Evolutionary conservation across 257 asterid species (phyloP), one percentile per base, ranked within the genome.

Genomic region (Solanum sitiens): DNA sequence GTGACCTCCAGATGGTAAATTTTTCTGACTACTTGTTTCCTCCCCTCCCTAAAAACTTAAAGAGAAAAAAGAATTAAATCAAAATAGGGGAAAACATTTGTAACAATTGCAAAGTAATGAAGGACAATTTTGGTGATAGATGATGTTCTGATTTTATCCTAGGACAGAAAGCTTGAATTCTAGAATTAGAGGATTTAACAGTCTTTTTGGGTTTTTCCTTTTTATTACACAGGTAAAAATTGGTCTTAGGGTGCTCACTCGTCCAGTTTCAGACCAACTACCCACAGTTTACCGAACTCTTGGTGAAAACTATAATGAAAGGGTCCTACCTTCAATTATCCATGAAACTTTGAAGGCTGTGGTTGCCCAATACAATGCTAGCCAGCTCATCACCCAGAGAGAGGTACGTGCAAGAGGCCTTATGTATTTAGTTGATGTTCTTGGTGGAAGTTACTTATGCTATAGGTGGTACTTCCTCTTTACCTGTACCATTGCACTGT

Each of bases 341-440:
- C 97, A 96, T 42, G 99, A 96, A 90, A 96, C 99, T 86, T 89
- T 96, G 91, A 96, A 96, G 90, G 90, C 98, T 88, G 98, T 96
- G 86, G 99, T 96, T 89, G 99, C 98, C 27, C 98, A 96, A 83
- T 96, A 93, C 91, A 96, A 96, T 87, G 99, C 99, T 30, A 96
- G 98, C 91, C 98, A 96, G 95, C 97, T 96, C 27, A 93, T 96
- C 93, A 96, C 99, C 79, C 99, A 96, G 92, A 94, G 99, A 94
- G 99, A 96, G 96, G 99, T 94, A 91, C 61, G 44, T 65, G 63
- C 59, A 71, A 72, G 84, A 82, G 71, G 87, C 86, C 84, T 50
- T 27, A 16, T 27, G 80, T 20, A 9, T 50, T 27, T 25, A 61
- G 27, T 8, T 30, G 3, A 23, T 40, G 3, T 35, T 32, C 27